Conservation (phyloP, 257 asterid genomes). For the Solanum lycopersicoides region DNA sequence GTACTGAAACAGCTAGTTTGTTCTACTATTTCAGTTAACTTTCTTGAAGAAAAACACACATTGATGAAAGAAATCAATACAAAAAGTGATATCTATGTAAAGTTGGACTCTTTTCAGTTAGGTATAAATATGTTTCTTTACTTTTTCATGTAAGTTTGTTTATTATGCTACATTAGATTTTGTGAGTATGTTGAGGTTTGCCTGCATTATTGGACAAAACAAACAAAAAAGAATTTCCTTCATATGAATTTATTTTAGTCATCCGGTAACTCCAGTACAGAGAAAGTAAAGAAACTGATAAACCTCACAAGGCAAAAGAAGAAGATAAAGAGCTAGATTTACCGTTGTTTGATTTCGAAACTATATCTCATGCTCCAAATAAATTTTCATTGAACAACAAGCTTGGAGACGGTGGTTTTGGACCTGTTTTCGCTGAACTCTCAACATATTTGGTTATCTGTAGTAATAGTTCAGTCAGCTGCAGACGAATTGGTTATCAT, state of each 20-base stretch:
- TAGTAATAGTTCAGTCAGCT: background rate
- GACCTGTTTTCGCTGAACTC: background rate
- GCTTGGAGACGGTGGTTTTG: slow-evolving; percentile 1
- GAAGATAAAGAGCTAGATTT: background rate
- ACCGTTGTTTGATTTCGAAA: background rate
- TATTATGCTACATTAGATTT: background rate
- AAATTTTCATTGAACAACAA: background rate
- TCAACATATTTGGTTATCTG: background rate
- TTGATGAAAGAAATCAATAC: no score
- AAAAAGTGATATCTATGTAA: background rate
- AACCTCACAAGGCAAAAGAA: no score
- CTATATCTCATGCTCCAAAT: background rate
- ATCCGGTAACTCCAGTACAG: background rate
- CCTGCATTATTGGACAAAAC: background rate
- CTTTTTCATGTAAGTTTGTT: background rate
- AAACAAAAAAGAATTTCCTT: background rate
- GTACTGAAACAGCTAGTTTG: no score
- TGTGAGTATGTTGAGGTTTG: background rate
- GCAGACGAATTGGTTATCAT: no score
- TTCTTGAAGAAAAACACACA: no score
- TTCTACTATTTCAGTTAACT: no score
- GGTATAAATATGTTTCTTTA: background rate
- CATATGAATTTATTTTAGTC: background rate
- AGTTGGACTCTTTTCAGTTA: background rate
- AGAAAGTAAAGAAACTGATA: background rate